phyloP scores from a whole-genome alignment of 768 basidiomycete genomes.

The Boletus rubescentipes region DNA sequence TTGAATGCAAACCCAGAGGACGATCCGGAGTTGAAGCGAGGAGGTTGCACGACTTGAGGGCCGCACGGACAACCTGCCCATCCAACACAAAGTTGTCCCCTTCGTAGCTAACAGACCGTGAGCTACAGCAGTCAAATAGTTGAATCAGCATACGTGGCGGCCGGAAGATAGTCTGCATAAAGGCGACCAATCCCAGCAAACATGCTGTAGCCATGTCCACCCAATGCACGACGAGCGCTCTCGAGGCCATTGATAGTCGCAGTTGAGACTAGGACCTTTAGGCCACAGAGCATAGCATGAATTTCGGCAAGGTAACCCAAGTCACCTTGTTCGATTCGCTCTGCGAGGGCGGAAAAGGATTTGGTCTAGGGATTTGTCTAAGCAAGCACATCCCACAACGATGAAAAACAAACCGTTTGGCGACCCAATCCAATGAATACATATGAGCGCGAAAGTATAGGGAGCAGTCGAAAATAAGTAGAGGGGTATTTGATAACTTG shows the following conservation, averaged over 20 bases:
- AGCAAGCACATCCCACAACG: background rate
- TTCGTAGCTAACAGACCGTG: constrained; percentile 50
- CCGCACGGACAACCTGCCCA: constrained; percentile 70
- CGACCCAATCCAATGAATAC: constrained; percentile 66
- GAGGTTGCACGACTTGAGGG: constrained; percentile 57
- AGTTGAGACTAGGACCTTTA: constrained; percentile 61
- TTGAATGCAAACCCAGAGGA: constrained; percentile 17
- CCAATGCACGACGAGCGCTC: constrained; percentile 65
- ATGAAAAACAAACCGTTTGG: constrained; percentile 46
- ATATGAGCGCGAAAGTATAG: constrained; percentile 65
- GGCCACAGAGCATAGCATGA: constrained; percentile 67
- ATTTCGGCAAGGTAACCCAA: constrained; percentile 66
- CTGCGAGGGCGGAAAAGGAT: constrained; percentile 49
- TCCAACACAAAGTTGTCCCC: constrained; percentile 81
- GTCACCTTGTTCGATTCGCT: constrained; percentile 53
- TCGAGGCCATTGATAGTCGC: constrained; percentile 59
- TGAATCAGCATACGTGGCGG: constrained; percentile 50
- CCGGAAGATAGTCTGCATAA: constrained; percentile 65
- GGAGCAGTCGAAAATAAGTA: constrained; percentile 68
- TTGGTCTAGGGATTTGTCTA: constrained; percentile 36
- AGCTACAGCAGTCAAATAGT: background rate
- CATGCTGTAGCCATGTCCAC: constrained; percentile 74
- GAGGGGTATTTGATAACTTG: constrained; percentile 76
- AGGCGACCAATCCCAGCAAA: constrained; percentile 64
- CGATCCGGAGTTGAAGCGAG: constrained; percentile 32